A percentile compares a stretch with the other conserved stretches of the same genome.
Evolutionary conservation across 2,329 filamentous ascomycete genomes (phyloP).

Genomic region (Elsinoe fawcettii): DNA sequence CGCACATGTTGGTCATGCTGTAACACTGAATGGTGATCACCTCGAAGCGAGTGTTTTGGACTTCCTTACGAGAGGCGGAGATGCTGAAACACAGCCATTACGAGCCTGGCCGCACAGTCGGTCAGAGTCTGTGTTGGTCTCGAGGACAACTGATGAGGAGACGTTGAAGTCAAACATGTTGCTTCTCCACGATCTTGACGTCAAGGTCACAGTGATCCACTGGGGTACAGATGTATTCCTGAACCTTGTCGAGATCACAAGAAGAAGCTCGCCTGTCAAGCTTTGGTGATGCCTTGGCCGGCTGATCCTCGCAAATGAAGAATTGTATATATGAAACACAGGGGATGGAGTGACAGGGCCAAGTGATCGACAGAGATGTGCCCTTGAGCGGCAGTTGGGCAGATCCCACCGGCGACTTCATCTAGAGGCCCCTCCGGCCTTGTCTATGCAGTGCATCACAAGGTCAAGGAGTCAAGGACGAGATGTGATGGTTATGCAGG

Average conservation of each 20-base stretch:
- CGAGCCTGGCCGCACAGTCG: too few species aligned
- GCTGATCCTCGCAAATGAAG: conserved; percentile 31
- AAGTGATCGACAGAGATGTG: not conserved
- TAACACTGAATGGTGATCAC: not conserved
- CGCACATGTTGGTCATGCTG: not conserved
- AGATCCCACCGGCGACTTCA: not conserved
- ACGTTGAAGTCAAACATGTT: not conserved
- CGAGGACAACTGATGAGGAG: not conserved
- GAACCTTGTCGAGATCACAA: not conserved
- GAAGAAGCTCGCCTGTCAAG: not conserved
- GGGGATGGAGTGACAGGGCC: not conserved
- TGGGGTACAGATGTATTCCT: not conserved
- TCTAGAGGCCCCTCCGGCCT: not conserved
- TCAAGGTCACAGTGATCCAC: not conserved
- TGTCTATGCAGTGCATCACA: not conserved
- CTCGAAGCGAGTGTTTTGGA: not conserved
- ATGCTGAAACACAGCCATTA: not conserved
- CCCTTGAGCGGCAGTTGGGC: not conserved
- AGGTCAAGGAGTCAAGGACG: not conserved
- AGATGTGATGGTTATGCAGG: not conserved
- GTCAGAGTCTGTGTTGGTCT: not conserved
- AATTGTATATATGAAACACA: not conserved
- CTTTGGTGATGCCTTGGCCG: conserved; percentile 39
- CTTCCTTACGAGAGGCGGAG: not conserved
- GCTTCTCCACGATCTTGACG: not conserved